Base-by-base conservation (phyloP, 2,329 filamentous ascomycete genomes). In the Pseudonectria buxi region DNA sequence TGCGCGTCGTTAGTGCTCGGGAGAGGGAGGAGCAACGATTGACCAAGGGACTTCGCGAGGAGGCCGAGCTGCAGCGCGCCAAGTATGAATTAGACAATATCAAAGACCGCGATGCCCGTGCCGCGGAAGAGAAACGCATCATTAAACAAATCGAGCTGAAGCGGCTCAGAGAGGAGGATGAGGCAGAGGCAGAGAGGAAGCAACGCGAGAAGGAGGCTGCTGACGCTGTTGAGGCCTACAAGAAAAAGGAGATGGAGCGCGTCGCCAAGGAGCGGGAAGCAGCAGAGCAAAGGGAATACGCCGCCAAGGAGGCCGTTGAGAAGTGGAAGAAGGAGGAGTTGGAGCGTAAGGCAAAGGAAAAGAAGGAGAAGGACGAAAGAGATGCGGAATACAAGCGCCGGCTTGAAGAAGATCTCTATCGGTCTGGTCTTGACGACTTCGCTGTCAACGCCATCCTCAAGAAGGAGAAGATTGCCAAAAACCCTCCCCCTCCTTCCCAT, bases 401-500 rank as follows among this genome's bases (percentile, higher is more conserved):
- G 27, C 59, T 81, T 30, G 71, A 74, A 48, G 72, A 78, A 44
- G 69, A 78, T 32, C 60, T 82, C 26, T 58, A 73, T 39, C 70
- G 71, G 32, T 73, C 76, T 3, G 77, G 78, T 3, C 61, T 81
- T 28, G 69, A 72, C 47, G 74, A 78, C 48, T 69, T 71, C 45
- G 68, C 72, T 42, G 79, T 81, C 45, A 61, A 67, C 28, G 74
- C 74, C 14, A 73, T 81, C 41, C 54, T 80, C 35, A 71, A 74
- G 47, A 76, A 75, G 49, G 68, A 76, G 50, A 72, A 70, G 51
- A 53, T 66, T 7, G 51, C 59, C 12, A 54, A 54, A 59, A 66
- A 39, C n/a, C 32, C 40, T 14, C 30, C 41, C 10, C 34, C 39
- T 35, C 33, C 34, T 16, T 14, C 35, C 27, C 41, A 34, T 7